Base-by-base conservation (phyloP, 1,284 basidiomycete genomes). In the Quambalaria eucalypti region DNA sequence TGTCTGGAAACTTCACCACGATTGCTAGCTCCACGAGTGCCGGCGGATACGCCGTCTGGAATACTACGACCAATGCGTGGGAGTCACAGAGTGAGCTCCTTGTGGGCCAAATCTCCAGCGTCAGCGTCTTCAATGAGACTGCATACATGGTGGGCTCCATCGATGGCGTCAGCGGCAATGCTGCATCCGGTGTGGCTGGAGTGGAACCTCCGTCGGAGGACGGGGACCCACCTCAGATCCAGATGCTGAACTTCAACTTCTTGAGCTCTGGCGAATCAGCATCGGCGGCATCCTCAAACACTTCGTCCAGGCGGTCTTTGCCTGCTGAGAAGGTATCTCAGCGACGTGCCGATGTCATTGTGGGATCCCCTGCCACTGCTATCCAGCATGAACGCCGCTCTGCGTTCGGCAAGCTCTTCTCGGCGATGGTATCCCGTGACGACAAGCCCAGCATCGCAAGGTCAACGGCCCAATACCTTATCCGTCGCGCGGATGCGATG, bases 41-140 rank as follows among this genome's bases (percentile, higher is more conserved):
- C 0, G 81, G 82, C 29, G 90, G 91, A 2, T 82, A 89, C 55
- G 90, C 88, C 0, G 78, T 81, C 1, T 95, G 87, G 87, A 82
- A 90, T 73, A 78, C 84, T n/a, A 76, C 77, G 1, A 78, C 79
- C 29, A 78, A 78, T 5, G 74, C 78, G 0, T 95, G 90, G 90
- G 80, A 82, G 53, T 50, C 56, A 2, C 58, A 71, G 50, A n/a
- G 51, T 42, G 54, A 53, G 31, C 58, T 69, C 31, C 56, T 69
- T 2, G 54, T 66, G 51, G 91, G 90, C 23, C 82, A 80, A 55
- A 82, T 92, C 77, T 80, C 85, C 0, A 83, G 88, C 52, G 79
- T 87, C n/a, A 56, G 84, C 82, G 44, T 71, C 78, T 1, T 76
- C 80, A 48, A 33, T 8, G 71, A 70, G 53, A 54, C 47, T 7